phyloP scores from a whole-genome alignment of 2,329 filamentous ascomycete species.

The Leptodontidium sp. region DNA sequence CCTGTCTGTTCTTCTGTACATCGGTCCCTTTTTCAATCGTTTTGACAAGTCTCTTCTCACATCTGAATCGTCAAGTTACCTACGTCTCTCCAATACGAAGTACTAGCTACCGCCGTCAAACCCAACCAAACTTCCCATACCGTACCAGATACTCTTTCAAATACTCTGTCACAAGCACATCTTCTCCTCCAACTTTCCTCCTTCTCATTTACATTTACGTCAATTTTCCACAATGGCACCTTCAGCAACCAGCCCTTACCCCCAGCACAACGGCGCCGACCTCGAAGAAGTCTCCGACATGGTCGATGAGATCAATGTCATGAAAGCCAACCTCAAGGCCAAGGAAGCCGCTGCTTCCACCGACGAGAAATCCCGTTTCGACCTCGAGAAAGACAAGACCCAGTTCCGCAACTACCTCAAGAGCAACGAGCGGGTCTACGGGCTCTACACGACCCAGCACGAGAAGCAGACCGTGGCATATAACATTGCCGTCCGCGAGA shows the following conservation, averaged over 20 bases:
- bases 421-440: constrained; percentile 84
- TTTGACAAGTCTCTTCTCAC: not conserved
- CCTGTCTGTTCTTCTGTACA: not conserved
- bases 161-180: not conserved
- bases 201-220: not conserved
- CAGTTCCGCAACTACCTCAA: constrained; percentile 85
- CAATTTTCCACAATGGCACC: constrained; percentile 37
- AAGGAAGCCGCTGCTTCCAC: constrained; percentile 42
- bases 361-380: constrained; percentile 70
- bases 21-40: not conserved
- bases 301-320: constrained; percentile 63
- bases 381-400: constrained; percentile 79
- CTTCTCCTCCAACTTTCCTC: not conserved
- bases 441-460: constrained; percentile 81
- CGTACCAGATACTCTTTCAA: not conserved
- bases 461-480: constrained; percentile 80
- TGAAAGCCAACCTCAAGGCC: constrained; percentile 52
- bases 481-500: constrained; percentile 81
- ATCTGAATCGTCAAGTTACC: not conserved
- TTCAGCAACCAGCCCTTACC: constrained; percentile 37
- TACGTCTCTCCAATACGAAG: not conserved
- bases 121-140: not conserved
- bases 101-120: not conserved
- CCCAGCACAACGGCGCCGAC: constrained; percentile 39
- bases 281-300: constrained; percentile 56